Conservation (phyloP, 352 stramenopile species). For the Pythium biforme region DNA sequence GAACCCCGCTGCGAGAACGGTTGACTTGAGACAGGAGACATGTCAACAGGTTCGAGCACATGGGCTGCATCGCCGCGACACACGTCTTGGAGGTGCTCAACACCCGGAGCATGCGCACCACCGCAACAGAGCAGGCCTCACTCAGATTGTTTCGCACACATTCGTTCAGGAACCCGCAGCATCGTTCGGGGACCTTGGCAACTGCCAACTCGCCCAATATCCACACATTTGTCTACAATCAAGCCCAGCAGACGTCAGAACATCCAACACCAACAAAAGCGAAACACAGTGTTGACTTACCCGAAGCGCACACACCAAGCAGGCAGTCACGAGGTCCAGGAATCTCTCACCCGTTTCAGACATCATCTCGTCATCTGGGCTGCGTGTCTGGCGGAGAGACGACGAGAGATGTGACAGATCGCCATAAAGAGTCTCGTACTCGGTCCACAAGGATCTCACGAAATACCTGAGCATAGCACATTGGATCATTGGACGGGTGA, state of each 20-base stretch:
- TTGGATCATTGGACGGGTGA: neutral
- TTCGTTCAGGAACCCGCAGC: constrained; percentile 65
- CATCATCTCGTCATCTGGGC: constrained; percentile 60
- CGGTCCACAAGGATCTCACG: constrained; percentile 70
- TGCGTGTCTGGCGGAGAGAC: constrained; percentile 57
- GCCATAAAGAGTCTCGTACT: constrained; percentile 73
- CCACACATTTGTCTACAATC: constrained; percentile 56
- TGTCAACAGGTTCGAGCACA: constrained; percentile 53
- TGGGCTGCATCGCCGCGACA: constrained; percentile 53
- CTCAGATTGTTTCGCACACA: constrained; percentile 57
- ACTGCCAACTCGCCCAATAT: constrained; percentile 52
- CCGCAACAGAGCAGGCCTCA: constrained; percentile 60
- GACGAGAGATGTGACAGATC: constrained; percentile 70
- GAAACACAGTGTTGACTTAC: constrained; percentile 29
- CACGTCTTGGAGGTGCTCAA: constrained; percentile 56
- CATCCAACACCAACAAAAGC: neutral
- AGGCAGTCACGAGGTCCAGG: constrained; percentile 73
- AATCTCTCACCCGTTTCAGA: constrained; percentile 65
- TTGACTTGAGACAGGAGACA: constrained; percentile 56
- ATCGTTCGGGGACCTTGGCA: constrained; percentile 65
- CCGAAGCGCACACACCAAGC: constrained; percentile 71
- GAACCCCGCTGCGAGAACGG: constrained; percentile 40
- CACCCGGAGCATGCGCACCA: constrained; percentile 68
- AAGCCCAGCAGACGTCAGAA: neutral
- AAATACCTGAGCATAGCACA: constrained; percentile 52